Conservation (phyloP, 768 basidiomycete species). For the Kwoniella newhampshirensis region DNA sequence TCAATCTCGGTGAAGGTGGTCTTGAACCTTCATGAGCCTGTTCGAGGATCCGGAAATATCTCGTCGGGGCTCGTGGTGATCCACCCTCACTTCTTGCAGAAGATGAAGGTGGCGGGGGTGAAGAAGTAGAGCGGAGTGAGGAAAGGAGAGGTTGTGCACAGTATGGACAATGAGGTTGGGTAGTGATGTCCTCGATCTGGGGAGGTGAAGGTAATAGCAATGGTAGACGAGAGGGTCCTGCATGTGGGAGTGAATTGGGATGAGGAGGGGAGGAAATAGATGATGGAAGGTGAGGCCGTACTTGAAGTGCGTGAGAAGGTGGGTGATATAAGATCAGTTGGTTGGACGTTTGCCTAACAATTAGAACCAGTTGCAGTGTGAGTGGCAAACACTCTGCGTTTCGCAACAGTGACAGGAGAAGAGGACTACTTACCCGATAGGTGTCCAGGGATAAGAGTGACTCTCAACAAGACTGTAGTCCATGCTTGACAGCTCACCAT, state of each 20-base stretch:
- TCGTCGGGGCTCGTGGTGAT: slow-evolving; percentile 1
- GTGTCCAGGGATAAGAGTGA: slow-evolving; percentile 27
- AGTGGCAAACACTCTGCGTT: too few species aligned
- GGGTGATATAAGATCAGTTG: slow-evolving; percentile 51
- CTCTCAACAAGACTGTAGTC: neutral
- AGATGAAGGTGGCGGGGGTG: neutral
- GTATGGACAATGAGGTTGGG: slow-evolving; percentile 36
- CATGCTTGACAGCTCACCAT: neutral
- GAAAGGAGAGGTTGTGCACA: slow-evolving; percentile 41
- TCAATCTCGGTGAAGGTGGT: slow-evolving; percentile 32
- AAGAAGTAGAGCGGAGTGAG: neutral
- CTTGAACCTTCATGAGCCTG: slow-evolving; percentile 45
- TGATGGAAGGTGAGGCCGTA: slow-evolving; percentile 31
- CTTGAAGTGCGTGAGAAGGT: slow-evolving; percentile 43
- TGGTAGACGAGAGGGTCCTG: slow-evolving; percentile 18
- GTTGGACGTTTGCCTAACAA: slow-evolving; percentile 43
- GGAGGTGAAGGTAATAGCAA: slow-evolving; percentile 14
- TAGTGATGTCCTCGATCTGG: slow-evolving; percentile 14
- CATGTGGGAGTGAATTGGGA: neutral
- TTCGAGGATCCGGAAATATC: slow-evolving; percentile 46
- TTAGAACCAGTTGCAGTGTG: too few species aligned
- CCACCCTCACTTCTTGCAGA: neutral
- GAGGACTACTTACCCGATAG: slow-evolving; percentile 32
- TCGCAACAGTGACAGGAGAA: neutral
- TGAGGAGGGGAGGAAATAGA: neutral